Conservation (phyloP, 768 basidiomycete genomes). For the Pulveroboletus sp. region DNA sequence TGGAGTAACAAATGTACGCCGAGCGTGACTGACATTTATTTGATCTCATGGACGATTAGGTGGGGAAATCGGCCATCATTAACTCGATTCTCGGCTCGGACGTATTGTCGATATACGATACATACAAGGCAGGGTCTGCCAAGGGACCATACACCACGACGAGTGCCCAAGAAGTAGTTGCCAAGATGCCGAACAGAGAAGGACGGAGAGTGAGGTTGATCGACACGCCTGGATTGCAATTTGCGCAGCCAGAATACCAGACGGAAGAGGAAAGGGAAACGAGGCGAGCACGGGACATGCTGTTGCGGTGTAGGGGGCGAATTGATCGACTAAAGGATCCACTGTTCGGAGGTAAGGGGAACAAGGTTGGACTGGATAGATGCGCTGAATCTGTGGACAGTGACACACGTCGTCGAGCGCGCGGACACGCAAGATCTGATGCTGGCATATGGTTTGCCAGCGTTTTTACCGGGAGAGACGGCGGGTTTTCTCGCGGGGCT, state of each 20-base stretch:
- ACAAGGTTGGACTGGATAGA: not conserved
- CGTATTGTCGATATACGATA: constrained; percentile 53
- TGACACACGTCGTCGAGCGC: constrained; percentile 62
- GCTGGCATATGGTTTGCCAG: constrained; percentile 82
- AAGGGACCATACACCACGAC: constrained; percentile 68
- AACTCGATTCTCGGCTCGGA: constrained; percentile 65
- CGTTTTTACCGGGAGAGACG: constrained; percentile 64
- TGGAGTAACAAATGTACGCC: constrained; percentile 75
- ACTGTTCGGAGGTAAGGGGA: constrained; percentile 55
- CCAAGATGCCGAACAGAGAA: constrained; percentile 42
- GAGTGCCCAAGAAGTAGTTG: constrained; percentile 55
- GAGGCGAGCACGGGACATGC: constrained; percentile 56
- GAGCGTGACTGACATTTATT: not conserved
- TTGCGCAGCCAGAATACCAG: constrained; percentile 44
- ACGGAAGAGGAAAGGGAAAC: constrained; percentile 22
- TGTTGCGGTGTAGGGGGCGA: constrained; percentile 75
- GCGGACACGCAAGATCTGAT: constrained; percentile 80
- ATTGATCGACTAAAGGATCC: constrained; percentile 86
- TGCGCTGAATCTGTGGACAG: constrained; percentile 35
- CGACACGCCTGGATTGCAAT: constrained; percentile 80
- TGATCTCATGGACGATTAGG: constrained; percentile 37
- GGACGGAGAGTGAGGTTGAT: constrained; percentile 55
- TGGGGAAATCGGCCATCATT: constrained; percentile 81
- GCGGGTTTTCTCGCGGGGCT: constrained; percentile 72
- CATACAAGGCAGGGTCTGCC: constrained; percentile 42